Conservation (phyloP, 2,329 filamentous ascomycete species). For the Paramyrothecium roridum region DNA sequence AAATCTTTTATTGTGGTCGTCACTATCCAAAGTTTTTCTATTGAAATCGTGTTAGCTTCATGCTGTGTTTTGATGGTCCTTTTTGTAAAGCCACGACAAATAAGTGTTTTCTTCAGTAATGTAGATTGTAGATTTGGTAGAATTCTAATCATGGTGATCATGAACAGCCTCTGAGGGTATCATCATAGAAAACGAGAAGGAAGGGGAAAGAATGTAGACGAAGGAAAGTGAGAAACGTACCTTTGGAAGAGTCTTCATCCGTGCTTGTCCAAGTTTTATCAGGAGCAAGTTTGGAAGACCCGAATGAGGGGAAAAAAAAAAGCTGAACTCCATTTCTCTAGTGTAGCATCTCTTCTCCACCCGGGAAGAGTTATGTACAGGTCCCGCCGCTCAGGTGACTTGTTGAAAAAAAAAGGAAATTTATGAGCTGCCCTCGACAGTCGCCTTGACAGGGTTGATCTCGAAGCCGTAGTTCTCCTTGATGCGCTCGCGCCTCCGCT, state of each 20-base stretch:
- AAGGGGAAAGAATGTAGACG: not conserved
- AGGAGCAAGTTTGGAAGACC: constrained; percentile 18
- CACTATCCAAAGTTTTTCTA: too few relatives aligned
- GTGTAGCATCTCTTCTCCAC: constrained; percentile 31
- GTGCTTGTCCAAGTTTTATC: constrained; percentile 6
- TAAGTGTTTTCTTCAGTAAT: constrained; percentile 1
- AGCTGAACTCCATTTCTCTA: constrained; percentile 38
- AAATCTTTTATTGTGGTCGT: not conserved
- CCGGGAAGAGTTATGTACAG: constrained; percentile 34
- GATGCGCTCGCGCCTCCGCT: constrained; percentile 76
- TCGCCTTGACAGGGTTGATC: constrained; percentile 62
- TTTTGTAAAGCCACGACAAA: too few relatives aligned
- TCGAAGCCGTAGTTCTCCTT: constrained; percentile 87
- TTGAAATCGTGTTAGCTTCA: not conserved
- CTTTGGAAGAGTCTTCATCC: constrained; percentile 6
- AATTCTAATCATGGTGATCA: constrained; percentile 37
- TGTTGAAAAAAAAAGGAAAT: constrained; percentile 1
- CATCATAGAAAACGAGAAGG: constrained; percentile 30
- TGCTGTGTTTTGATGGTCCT: not conserved
- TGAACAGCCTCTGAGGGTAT: constrained; percentile 46
- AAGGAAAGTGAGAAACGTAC: constrained; percentile 16
- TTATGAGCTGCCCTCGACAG: constrained; percentile 40
- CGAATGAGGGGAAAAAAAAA: constrained; percentile 20
- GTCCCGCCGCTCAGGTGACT: constrained; percentile 21
- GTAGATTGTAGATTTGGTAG: constrained; percentile 26